Evolutionary conservation across 2,329 filamentous ascomycete genomes (phyloP).

Genomic region (Cordyceps javanica): DNA sequence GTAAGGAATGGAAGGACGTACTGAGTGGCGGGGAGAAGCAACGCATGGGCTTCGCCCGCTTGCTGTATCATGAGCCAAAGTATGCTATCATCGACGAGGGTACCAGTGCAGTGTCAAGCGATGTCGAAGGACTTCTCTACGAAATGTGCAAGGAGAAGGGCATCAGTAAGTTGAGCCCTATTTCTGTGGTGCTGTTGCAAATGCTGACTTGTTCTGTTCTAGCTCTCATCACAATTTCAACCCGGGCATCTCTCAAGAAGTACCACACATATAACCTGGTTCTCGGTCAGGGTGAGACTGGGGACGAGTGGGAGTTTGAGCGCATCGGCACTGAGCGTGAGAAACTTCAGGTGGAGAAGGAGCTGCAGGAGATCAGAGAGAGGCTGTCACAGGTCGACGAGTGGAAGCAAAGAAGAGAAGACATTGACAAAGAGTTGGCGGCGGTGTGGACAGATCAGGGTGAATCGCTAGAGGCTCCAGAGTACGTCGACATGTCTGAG

Average conservation of each 20-base stretch:
- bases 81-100: conserved; percentile 96
- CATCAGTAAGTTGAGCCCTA: conserved; percentile 60
- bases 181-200: neutral
- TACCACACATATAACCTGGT: conserved; percentile 91
- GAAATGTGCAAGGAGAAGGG: conserved; percentile 88
- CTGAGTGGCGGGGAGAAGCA: conserved; percentile 98
- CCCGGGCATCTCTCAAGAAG: conserved; percentile 86
- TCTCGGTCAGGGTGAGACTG: conserved; percentile 71
- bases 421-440: conserved; percentile 77
- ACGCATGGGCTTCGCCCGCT: conserved; percentile 79
- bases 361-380: conserved; percentile 77
- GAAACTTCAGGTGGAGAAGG: conserved; percentile 88
- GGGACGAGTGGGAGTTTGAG: conserved; percentile 88
- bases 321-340: conserved; percentile 90
- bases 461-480: conserved; percentile 42
- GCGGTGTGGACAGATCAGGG: conserved; percentile 53
- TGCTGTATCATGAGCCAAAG: conserved; percentile 90
- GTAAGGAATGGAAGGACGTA: conserved; percentile 98
- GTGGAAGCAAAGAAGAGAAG: conserved; percentile 71
- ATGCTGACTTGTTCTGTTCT: conserved; percentile 16
- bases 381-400: conserved; percentile 73
- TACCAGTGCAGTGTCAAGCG: conserved; percentile 86
- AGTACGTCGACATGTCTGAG: conserved; percentile 26
- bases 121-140: conserved; percentile 91
- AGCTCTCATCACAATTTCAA: conserved; percentile 93